Evolutionary conservation across 192 early-diverging fungal species (phyloP).

Genomic region (Geranomyces michiganensis): DNA sequence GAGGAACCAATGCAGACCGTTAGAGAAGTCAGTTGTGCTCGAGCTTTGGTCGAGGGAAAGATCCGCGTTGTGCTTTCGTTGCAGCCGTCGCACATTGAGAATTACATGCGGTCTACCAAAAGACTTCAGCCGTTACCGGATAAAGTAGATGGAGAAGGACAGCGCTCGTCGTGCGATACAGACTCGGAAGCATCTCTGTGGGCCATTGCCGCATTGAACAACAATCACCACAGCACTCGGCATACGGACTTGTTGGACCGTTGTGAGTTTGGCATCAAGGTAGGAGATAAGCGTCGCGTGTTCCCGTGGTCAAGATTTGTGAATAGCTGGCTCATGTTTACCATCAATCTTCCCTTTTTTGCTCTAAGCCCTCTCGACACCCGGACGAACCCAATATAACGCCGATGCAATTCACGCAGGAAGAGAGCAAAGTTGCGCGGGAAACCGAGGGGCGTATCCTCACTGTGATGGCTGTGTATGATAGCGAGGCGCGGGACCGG

Average conservation of each 20-base stretch:
- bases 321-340: too few relatives aligned
- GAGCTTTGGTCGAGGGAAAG: not conserved
- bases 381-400: not conserved
- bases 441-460: conserved; percentile 10
- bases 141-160: too few relatives aligned
- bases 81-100: not conserved
- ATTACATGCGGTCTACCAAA: not conserved
- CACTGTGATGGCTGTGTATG: conserved; percentile 18
- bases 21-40: not conserved
- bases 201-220: not conserved
- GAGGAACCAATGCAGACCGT: not conserved
- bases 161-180: too few relatives aligned
- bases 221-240: not conserved
- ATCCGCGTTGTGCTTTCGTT: not conserved
- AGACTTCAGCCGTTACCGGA: not conserved
- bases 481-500: conserved; percentile 8
- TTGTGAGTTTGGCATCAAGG: not conserved
- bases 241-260: not conserved
- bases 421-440: conserved; percentile 7
- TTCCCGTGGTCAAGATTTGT: too few relatives aligned
- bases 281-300: too few relatives aligned
- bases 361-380: not conserved
- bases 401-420: conserved; percentile 16
- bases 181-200: not conserved
- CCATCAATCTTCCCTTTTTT: too few relatives aligned